These are phyloP conservation scores for Hypomyces rosellus DNA, from an alignment of 2,329 filamentous ascomycete species.

Conservation along the genomic window DNA sequence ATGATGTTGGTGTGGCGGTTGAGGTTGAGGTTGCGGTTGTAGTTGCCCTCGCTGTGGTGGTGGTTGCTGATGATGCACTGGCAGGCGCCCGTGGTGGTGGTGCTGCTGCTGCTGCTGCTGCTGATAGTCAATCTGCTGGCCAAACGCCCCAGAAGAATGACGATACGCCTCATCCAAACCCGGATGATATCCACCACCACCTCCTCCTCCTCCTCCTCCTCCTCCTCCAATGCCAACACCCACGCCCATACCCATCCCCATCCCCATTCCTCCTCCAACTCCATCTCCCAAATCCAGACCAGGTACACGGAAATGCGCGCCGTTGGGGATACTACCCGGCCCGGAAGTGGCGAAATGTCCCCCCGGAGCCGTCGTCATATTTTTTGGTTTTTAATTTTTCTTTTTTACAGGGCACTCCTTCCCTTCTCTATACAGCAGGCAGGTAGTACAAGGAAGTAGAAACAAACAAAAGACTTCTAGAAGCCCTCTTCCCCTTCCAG, in stretches of 20 bases:
- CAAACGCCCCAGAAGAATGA: background rate
- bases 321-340: slow-evolving; percentile 9
- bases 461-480: no score
- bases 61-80: background rate
- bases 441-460: no score
- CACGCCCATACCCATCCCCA: slow-evolving; percentile 2
- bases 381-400: no score
- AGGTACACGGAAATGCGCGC: slow-evolving; percentile 1
- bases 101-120: slow-evolving; percentile 7
- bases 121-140: background rate
- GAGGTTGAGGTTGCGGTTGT: no score
- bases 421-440: no score
- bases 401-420: no score
- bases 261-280: background rate
- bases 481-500: no score
- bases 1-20: no score
- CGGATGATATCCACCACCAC: slow-evolving; percentile 12
- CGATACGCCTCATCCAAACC: slow-evolving; percentile 17
- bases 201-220: slow-evolving; percentile 2
- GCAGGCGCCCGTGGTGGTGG: background rate
- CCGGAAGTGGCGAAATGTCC: slow-evolving; percentile 13
- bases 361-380: slow-evolving; percentile 4
- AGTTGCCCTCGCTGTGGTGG: no score
- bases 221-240: background rate
- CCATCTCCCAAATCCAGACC: slow-evolving; percentile 5